Conservation (phyloP, 257 asterid species). For the Solanum virginianum region DNA sequence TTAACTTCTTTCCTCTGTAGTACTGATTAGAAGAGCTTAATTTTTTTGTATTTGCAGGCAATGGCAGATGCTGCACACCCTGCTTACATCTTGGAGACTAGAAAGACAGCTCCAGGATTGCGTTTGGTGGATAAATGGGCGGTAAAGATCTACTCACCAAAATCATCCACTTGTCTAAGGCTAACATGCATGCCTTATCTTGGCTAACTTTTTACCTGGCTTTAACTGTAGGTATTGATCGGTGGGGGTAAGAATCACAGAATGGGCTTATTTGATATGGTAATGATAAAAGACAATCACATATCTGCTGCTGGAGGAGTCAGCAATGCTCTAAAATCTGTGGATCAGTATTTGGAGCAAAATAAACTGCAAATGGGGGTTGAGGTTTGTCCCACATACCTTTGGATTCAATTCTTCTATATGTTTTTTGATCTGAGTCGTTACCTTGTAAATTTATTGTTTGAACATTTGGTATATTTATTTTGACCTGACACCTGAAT, state of each 20-base stretch:
- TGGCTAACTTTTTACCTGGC: neutral
- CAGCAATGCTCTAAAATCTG: slow-evolving; percentile 63
- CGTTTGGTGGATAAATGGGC: slow-evolving; percentile 99
- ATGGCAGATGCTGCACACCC: slow-evolving; percentile 96
- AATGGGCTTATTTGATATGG: slow-evolving; percentile 97
- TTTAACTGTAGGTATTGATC: slow-evolving; percentile 48
- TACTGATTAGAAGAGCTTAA: neutral
- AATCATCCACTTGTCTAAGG: neutral
- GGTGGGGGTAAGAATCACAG: slow-evolving; percentile 97
- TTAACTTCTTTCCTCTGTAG: neutral
- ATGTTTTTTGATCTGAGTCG: neutral
- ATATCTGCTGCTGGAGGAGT: slow-evolving; percentile 86
- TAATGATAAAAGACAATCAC: slow-evolving; percentile 96
- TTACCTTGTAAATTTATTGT: neutral
- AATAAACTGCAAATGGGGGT: slow-evolving; percentile 80
- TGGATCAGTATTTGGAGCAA: slow-evolving; percentile 57
- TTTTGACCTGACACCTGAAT: neutral
- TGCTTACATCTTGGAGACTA: slow-evolving; percentile 76
- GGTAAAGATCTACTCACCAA: slow-evolving; percentile 48
- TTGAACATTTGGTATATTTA: neutral
- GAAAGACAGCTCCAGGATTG: slow-evolving; percentile 96
- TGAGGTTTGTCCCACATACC: slow-evolving; percentile 37
- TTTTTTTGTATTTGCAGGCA: slow-evolving; percentile 31
- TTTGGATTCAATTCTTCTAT: neutral
- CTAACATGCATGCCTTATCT: neutral